These are phyloP conservation scores for Sporothrix brunneoviolacea DNA, from an alignment of 2,329 filamentous ascomycete genomes.

Conservation along the genomic window DNA sequence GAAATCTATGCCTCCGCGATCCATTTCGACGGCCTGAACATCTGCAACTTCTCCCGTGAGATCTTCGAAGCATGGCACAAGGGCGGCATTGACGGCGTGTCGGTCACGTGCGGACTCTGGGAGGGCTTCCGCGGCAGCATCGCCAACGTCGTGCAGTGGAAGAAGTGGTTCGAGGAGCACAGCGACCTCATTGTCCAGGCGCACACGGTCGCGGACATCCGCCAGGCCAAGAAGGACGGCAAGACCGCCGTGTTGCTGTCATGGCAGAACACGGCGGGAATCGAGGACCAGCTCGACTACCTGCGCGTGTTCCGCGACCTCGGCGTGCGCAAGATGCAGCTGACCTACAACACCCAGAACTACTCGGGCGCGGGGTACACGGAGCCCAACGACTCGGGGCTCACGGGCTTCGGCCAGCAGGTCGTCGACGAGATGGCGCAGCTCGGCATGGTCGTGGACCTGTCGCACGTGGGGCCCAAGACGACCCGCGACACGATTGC, in stretches of 20 bases:
- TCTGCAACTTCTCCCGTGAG: slow-evolving; percentile 32
- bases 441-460: slow-evolving; percentile 30
- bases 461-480: slow-evolving; percentile 30
- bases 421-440: slow-evolving; percentile 30
- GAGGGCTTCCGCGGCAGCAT: slow-evolving; percentile 32
- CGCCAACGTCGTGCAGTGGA: slow-evolving; percentile 35
- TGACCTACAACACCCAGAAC: slow-evolving; percentile 37
- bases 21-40: slow-evolving; percentile 36
- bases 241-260: slow-evolving; percentile 33
- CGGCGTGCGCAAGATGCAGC: slow-evolving; percentile 36
- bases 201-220: slow-evolving; percentile 30
- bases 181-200: slow-evolving; percentile 32
- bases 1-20: slow-evolving; percentile 30
- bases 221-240: slow-evolving; percentile 29
- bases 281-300: slow-evolving; percentile 33
- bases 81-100: slow-evolving; percentile 35
- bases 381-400: slow-evolving; percentile 29
- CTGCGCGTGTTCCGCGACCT: slow-evolving; percentile 34
- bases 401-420: slow-evolving; percentile 30
- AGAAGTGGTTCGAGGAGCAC: slow-evolving; percentile 36
- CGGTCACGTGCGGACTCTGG: slow-evolving; percentile 34
- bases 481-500: slow-evolving; percentile 30
- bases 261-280: slow-evolving; percentile 36
- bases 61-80: slow-evolving; percentile 34
- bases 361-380: slow-evolving; percentile 35